Evolutionary conservation across 2,329 filamentous ascomycete genomes (phyloP), one percentile per base, ranked within the genome.

Genomic region (Botrytis aclada): DNA sequence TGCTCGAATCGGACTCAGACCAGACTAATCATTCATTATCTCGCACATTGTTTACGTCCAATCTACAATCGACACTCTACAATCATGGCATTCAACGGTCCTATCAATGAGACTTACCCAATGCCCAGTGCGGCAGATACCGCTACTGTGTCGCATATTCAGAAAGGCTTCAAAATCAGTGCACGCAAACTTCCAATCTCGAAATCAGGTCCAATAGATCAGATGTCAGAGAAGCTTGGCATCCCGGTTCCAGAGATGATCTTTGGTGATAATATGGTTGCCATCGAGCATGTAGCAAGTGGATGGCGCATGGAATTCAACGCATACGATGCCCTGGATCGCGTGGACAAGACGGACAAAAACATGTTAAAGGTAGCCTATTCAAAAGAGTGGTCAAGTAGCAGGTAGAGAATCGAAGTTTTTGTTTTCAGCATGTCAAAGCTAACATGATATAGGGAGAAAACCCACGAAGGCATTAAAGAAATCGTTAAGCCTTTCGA

Each of bases 181-280:
- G 93, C 93, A 71, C 92, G 94, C 81, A 98, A 98, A 85, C 90
- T 96, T 69, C 96, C 96, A 75, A 99, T 99, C 82, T 92, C 97
- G 78, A 98, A 97, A 83, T 90, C 95, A 63, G 92, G 88, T 9
- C 93, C 94, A 69, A 98, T 99, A 80, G 94, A 97, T 80, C 89
- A 88, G 54, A 93, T 99, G 89, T 90, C 91, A 58, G 86, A 87
- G 73, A 89, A 88, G 75, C 87, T 99, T 71, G 90, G 91, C 43
- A 98, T 99, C 80, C 90, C 95, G 29, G 89, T 95, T 58, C 96
- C 96, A 14, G 96, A 99, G 84, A 99, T 99, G 96, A 99, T 99
- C 77, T 99, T 99, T 81, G 96, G 96, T 75, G 95, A 99, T 85
- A 99, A 99, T 82, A 85, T 92, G 73, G 90, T 97, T 58, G 84